A percentile compares a stretch with the other conserved stretches of the same genome.
These are phyloP conservation scores for Typha latifolia DNA, from an alignment of 176 grass and related monocot species.

Conservation along the genomic window DNA sequence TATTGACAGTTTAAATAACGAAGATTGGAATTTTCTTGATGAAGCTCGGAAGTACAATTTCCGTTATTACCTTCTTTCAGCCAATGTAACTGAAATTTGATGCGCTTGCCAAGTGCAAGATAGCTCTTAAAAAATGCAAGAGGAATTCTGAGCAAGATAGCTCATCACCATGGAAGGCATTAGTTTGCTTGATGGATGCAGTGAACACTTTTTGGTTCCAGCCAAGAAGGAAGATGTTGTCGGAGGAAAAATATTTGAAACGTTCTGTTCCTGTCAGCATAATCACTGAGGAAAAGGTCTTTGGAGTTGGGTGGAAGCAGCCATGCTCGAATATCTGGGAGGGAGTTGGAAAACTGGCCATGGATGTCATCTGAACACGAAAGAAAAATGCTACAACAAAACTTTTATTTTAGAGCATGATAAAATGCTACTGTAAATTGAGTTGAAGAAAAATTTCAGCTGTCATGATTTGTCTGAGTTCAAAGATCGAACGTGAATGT, in stretches of 20 bases:
- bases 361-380: conserved; percentile 46
- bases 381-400: background rate
- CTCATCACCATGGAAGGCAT: too few species aligned
- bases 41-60: too few species aligned
- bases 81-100: too few species aligned
- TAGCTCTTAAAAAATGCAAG: too few species aligned
- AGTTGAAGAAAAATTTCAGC: background rate
- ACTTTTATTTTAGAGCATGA: background rate
- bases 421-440: background rate
- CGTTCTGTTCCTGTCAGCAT: conserved; percentile 62
- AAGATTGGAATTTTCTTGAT: too few species aligned
- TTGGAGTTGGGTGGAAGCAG: conserved; percentile 34
- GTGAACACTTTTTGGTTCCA: conserved; percentile 61
- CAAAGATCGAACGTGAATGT: too few species aligned
- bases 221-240: conserved; percentile 52
- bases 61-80: too few species aligned
- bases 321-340: conserved; percentile 48
- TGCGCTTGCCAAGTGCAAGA: too few species aligned
- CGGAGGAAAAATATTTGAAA: conserved; percentile 60
- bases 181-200: conserved; percentile 19
- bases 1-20: too few species aligned
- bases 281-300: conserved; percentile 62
- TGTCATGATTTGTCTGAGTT: too few species aligned
- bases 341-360: conserved; percentile 49
- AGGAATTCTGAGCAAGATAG: too few species aligned